Percentiles rank a stretch among this genome's conserved stretches.
Conservation (phyloP, 352 stramenopile species). For the Pythium diclinum region DNA sequence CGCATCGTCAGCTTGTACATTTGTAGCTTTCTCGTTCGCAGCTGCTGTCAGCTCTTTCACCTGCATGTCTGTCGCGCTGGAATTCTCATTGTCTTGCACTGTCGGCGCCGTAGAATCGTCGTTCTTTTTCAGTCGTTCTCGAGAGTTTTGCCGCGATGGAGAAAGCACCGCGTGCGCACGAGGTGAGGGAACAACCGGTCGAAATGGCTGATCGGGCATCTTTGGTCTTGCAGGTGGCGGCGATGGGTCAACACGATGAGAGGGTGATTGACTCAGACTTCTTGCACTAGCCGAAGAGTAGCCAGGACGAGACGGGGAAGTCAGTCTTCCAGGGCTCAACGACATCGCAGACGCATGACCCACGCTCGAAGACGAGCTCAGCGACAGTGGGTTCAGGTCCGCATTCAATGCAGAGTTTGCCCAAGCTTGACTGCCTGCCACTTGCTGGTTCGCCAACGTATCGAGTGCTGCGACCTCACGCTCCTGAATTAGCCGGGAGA, state of each 20-base stretch:
- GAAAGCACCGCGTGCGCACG: slow-evolving; percentile 1
- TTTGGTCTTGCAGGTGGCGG: slow-evolving; percentile 8
- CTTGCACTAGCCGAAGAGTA: not conserved
- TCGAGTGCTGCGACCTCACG: slow-evolving; percentile 27
- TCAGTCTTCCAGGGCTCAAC: slow-evolving; percentile 6
- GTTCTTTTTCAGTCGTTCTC: not conserved
- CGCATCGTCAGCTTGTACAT: not conserved
- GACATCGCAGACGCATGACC: slow-evolving; percentile 1
- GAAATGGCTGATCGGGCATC: slow-evolving; percentile 6
- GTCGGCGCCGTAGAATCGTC: not conserved
- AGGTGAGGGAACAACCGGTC: slow-evolving; percentile 12
- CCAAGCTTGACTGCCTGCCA: slow-evolving; percentile 2
- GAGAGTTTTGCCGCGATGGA: not conserved
- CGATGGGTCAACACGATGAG: slow-evolving; percentile 6
- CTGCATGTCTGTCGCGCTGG: not conserved
- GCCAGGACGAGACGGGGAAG: not conserved
- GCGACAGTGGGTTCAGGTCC: not conserved
- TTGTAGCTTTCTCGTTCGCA: not conserved
- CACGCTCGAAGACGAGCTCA: not conserved
- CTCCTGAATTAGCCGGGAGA: slow-evolving; percentile 59
- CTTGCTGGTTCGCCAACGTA: slow-evolving; percentile 18
- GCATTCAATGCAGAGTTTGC: not conserved
- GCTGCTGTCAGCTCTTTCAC: not conserved
- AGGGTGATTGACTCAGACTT: not conserved
- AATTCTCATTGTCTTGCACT: not conserved